A percentile compares a stretch with the other conserved stretches of the same genome.
phyloP scores from a whole-genome alignment of 176 grass and related monocot genomes.

The Oryza meyeriana region DNA sequence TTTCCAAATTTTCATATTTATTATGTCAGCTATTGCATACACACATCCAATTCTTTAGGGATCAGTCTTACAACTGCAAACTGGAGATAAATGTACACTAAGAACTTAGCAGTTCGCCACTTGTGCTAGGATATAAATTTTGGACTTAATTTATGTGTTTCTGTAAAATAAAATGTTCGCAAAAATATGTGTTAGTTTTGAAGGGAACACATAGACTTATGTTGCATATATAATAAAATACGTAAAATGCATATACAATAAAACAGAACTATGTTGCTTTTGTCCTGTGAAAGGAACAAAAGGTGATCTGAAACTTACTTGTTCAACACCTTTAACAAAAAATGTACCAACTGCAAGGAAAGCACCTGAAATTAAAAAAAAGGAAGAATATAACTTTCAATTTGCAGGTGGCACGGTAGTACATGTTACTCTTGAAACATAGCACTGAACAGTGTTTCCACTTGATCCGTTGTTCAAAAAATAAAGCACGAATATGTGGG shows the following conservation, averaged over 20 bases:
- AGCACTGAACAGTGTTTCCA: neutral
- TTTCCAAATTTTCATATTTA: too few relatives aligned
- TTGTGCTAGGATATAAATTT: too few relatives aligned
- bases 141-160: too few relatives aligned
- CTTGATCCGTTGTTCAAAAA: neutral
- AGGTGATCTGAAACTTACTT: constrained; percentile 19
- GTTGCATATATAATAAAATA: too few relatives aligned
- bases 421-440: neutral
- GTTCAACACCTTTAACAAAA: constrained; percentile 62
- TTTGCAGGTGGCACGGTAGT: neutral
- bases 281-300: neutral
- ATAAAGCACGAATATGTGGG: neutral
- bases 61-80: too few relatives aligned
- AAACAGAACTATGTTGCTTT: neutral
- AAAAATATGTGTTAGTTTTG: neutral
- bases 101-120: too few relatives aligned
- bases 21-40: too few relatives aligned
- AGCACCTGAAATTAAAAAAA: constrained; percentile 35
- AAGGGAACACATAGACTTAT: neutral
- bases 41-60: too few relatives aligned
- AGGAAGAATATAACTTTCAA: neutral
- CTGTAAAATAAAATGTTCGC: too few relatives aligned
- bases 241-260: too few relatives aligned
- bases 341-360: constrained; percentile 40
- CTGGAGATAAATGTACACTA: too few relatives aligned